Evolutionary conservation across 495 filamentous ascomycete genomes (phyloP).

Genomic region (Clavariopsis aquatica): DNA sequence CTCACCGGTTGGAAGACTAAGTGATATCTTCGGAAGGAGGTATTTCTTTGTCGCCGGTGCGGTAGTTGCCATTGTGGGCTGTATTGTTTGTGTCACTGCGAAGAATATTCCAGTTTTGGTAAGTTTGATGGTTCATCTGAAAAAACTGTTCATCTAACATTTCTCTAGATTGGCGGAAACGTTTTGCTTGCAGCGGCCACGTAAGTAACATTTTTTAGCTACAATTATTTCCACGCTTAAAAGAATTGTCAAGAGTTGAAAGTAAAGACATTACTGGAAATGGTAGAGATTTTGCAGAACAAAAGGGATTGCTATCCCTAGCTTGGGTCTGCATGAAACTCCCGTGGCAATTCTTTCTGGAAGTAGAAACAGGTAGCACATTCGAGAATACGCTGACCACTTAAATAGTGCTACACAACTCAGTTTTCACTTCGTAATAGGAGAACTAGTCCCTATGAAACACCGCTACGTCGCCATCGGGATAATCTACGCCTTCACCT

Average conservation of each 20-base stretch:
- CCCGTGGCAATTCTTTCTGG: too few species aligned
- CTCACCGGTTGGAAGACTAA: slow-evolving; percentile 38
- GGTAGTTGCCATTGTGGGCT: slow-evolving; percentile 36
- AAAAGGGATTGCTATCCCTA: too few species aligned
- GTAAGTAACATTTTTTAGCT: background rate
- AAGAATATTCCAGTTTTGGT: slow-evolving; percentile 31
- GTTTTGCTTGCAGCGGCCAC: background rate
- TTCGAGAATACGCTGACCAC: background rate
- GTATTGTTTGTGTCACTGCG: slow-evolving; percentile 42
- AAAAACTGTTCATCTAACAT: slow-evolving; percentile 33
- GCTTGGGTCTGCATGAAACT: too few species aligned
- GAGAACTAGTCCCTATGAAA: slow-evolving; percentile 2
- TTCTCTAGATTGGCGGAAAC: background rate
- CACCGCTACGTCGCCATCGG: background rate
- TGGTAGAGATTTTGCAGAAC: too few species aligned
- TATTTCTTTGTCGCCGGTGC: slow-evolving; percentile 37
- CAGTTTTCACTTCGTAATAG: slow-evolving; percentile 1
- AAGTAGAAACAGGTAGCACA: too few species aligned
- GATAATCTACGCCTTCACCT: background rate
- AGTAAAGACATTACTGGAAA: too few species aligned
- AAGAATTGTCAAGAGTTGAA: too few species aligned
- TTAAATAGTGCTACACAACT: background rate
- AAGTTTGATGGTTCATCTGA: slow-evolving; percentile 9
- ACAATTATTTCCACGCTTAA: too few species aligned
- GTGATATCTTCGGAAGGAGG: slow-evolving; percentile 44